Base-by-base conservation (phyloP, 345 rosid species). In the Lepidium aucheri region DNA sequence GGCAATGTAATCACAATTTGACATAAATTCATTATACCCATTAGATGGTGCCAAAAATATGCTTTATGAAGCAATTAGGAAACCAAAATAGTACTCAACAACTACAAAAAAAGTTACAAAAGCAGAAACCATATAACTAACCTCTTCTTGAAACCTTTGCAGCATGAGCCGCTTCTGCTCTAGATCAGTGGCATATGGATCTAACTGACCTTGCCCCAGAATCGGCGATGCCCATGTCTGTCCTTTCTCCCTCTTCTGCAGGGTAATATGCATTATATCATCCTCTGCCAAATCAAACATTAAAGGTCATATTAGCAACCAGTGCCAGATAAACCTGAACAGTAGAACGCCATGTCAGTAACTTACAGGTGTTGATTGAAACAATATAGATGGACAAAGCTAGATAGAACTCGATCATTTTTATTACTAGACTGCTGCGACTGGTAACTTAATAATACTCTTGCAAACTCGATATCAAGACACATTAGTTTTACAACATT, bases 131-230 rank as follows among this genome's bases (percentile, higher is more conserved):
- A n/a, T n/a, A 42, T 1, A 20, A 13, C 70, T 82, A 73, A 85
- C 97, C 97, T 90, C 96, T 79, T 90, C 96, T 70, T 93, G 97
- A 75, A 93, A 93, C 76, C 97, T 93, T 79, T 88, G 90, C 18
- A 93, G 86, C 98, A 88, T 93, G 67, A 90, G 90, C 2, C 95
- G 87, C 69, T 86, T 93, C 84, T 93, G 97, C 64, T 88, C 97
- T 11, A 83, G 70, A 68, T 88, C 95, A 56, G 90, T 72, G 4
- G 87, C 41, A 9, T 86, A 78, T 14, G 96, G 82, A 44, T 90
- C 98, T 35, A 90, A 78, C 76, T 78, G 83, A 70, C 94, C 97
- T 75, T 85, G 83, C 7, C 96, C 98, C 28, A 76, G 44, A 57
- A 93, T 82, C 0, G 97, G 97, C 0, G 97, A 93, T 16, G 94